Conservation (phyloP, 192 early-diverging fungal genomes). For the Piromyces sp. region DNA sequence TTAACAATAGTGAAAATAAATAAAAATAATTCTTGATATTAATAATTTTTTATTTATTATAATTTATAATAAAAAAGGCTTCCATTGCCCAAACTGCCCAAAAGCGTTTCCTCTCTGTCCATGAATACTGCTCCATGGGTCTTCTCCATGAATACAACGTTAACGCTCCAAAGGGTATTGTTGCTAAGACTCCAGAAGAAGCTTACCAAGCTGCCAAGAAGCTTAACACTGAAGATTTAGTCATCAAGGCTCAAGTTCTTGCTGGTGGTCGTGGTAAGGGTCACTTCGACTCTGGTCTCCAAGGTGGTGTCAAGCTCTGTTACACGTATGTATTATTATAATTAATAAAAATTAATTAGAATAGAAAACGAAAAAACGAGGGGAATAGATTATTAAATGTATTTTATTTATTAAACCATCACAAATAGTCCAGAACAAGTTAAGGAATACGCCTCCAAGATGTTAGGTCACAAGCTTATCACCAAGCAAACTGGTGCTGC, state of each 20-base stretch:
- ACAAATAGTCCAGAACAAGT: conserved; percentile 70
- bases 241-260: conserved; percentile 73
- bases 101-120: conserved; percentile 76
- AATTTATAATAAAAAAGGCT: too few species aligned
- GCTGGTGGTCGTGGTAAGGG: conserved; percentile 99
- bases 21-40: too few species aligned
- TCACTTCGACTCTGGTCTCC: conserved; percentile 80
- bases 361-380: too few species aligned
- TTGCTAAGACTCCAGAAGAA: conserved; percentile 73
- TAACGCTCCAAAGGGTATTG: conserved; percentile 70
- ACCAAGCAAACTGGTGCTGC: conserved; percentile 95
- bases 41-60: too few species aligned
- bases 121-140: conserved; percentile 91
- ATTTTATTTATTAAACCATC: too few species aligned
- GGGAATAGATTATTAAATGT: too few species aligned
- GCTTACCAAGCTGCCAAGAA: conserved; percentile 70
- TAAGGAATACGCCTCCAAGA: conserved; percentile 73
- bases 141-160: conserved; percentile 81
- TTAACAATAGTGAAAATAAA: too few species aligned
- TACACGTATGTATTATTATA: conserved; percentile 63
- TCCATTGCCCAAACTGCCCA: not conserved
- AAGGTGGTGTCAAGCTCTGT: conserved; percentile 87
- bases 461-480: conserved; percentile 92
- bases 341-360: too few species aligned
- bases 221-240: conserved; percentile 43